These are phyloP conservation scores for Pythium phragmiticola DNA, from an alignment of 352 stramenopile species.

Conservation along the genomic window DNA sequence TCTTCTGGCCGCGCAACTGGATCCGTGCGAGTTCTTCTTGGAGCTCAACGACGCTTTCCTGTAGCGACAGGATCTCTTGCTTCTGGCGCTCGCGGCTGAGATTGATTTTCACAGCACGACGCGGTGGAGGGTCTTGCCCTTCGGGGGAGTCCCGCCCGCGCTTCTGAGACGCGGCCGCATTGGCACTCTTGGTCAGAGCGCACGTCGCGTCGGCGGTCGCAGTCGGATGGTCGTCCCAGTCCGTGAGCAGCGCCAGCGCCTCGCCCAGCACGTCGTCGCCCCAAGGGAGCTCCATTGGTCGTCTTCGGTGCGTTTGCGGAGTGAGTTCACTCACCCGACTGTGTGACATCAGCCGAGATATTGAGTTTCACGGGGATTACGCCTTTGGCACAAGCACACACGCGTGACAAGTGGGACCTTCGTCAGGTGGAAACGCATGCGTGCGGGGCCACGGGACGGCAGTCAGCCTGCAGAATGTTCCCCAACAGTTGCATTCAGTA, in stretches of 20 bases:
- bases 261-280: constrained; percentile 7
- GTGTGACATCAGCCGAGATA: no score
- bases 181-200: no score
- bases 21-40: constrained; percentile 4
- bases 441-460: no score
- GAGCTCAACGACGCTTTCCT: neutral
- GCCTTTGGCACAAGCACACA: no score
- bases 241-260: constrained; percentile 1
- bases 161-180: neutral
- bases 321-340: no score
- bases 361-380: no score
- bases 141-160: neutral
- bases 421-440: no score
- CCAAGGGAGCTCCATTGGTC: neutral
- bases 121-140: neutral
- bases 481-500: no score
- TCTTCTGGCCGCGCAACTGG: neutral
- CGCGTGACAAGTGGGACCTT: no score
- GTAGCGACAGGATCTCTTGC: constrained; percentile 1
- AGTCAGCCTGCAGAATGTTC: no score
- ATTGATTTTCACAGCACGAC: constrained; percentile 11
- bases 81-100: constrained; percentile 16
- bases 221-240: neutral
- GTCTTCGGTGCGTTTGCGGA: neutral
- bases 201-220: no score